Base-by-base conservation (phyloP, 2,329 filamentous ascomycete genomes). In the Cladobotryum mycophilum region DNA sequence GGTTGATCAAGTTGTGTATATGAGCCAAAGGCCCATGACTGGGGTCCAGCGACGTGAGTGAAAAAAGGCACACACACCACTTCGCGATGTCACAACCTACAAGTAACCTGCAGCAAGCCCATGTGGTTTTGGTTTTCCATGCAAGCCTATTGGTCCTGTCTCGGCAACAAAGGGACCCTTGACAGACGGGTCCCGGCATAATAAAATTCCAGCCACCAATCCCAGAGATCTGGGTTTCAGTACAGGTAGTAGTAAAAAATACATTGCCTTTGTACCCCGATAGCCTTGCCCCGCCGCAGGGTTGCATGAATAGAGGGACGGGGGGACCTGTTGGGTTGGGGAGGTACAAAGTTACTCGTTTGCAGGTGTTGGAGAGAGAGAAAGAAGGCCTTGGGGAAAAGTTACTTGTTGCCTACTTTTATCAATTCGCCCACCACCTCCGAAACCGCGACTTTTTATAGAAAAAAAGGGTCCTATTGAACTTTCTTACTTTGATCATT, bases 61-160 rank as follows among this genome's bases (percentile, higher is more conserved):
- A 40, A 48, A 48, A 54, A 56, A 51, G 36, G 47, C 47, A 48
- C 42, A 20, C 20, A 20, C 20, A 20, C 20, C 20, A 48, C 42
- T 34, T 41, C 45, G 30, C 14, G 22, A 45, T 30, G 36, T 13
- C 22, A 33, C 49, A 45, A 37, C 41, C 37, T n/a, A 15, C 25
- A 30, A 30, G 8, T 43, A 25, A 40, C 33, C 22, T 41, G 40
- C 38, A 35, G 25, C n/a, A 20, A 9, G 33, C 30, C 14, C 22
- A 13, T 33, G 20, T 20, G 49, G 49, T 47, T 53, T 54, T 37
- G 54, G 25, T 30, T 51, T 56, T 55, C 48, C 42, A 33, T 40
- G 48, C 35, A 41, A 22, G 43, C 51, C 49, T 18, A 58, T 58
- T 58, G 56, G 56, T 20, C 20, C 48, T 53, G 52, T 15, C 11